Evolutionary conservation across 2,329 filamentous ascomycete species (phyloP), one percentile per base, ranked within the genome.

Genomic region (Claviceps maximensis): DNA sequence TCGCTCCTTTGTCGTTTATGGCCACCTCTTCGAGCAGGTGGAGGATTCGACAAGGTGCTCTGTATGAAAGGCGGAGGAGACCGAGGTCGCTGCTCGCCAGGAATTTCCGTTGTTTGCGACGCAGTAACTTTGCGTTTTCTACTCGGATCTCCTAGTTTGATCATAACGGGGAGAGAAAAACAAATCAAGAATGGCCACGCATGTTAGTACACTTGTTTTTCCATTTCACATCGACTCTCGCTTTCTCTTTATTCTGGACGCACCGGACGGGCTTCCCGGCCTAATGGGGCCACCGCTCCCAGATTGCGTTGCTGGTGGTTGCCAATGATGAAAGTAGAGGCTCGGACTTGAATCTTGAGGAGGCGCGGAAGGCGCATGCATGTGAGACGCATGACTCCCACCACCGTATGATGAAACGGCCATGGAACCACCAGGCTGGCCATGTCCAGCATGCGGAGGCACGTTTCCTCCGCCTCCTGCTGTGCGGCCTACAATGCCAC

Each of bases 321-420:
- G 86, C 89, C 89, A 95, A 65, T 95, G 88, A 64, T 95, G 88
- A 66, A 95, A 95, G 67, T 88, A 93, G 48, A 95, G 86, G 23
- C 84, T 86, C 0, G 85, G 82, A 42, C 86, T 87, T 19, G 81
- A 77, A 57, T 82, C 80, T 59, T 85, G 78, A 60, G 83, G 78
- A 60, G 83, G 80, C 55, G 78, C 56, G 33, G 76, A 52, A 52
- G 80, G 76, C 41, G 71, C 74, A 62, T 74, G 78, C 63, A 71
- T 75, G 67, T 76, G 76, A 61, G 66, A 53, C 47, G 68, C 71
- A 60, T 64, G 67, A 69, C 67, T 42, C 12, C 40, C 49, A n/a
- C 49, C 41, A 12, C 49, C 29, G 15, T 74, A 70, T 52, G 70
- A 61, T 56, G 72, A 64, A 60, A 72, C 67, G 36, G 62, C 56